Percentiles rank a stretch among this genome's conserved stretches.
Conservation (phyloP, 345 rosid species). For the Citrus trifoliata region DNA sequence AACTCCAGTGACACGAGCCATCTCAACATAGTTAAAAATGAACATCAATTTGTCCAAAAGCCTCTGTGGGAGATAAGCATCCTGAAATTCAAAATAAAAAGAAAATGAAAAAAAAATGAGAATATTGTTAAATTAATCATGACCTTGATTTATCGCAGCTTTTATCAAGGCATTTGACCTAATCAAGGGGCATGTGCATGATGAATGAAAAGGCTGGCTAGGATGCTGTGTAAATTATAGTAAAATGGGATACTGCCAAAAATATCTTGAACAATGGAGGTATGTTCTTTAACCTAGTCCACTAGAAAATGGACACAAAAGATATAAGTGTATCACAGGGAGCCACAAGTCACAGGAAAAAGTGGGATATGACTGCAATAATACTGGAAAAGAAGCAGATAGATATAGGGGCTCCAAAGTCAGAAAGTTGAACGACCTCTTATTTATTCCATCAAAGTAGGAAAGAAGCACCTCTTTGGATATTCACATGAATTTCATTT, state of each 20-base stretch:
- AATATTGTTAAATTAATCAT: conserved; percentile 3
- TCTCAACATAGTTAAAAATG: conserved; percentile 93
- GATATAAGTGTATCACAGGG: background rate
- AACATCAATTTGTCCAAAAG: conserved; percentile 93
- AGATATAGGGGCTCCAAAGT: no score
- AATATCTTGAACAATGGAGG: background rate
- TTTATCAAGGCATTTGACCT: background rate
- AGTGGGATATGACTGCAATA: no score
- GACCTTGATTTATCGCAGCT: background rate
- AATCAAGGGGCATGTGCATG: background rate
- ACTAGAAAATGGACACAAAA: background rate
- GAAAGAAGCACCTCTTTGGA: no score
- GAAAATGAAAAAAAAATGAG: conserved; percentile 2
- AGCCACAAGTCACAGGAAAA: no score
- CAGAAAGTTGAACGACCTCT: no score
- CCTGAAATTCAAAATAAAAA: conserved; percentile 47
- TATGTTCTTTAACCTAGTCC: background rate
- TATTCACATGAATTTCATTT: no score
- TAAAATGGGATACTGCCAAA: background rate
- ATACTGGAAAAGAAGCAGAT: no score
- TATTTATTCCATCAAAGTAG: no score
- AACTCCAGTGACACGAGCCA: conserved; percentile 99
- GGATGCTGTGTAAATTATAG: background rate
- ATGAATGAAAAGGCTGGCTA: background rate
- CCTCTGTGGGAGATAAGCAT: conserved; percentile 98